Evolutionary conservation across 805 yeast genomes (phyloP), one percentile per base, ranked within the genome.

Genomic region (Candida namnaoensis): DNA sequence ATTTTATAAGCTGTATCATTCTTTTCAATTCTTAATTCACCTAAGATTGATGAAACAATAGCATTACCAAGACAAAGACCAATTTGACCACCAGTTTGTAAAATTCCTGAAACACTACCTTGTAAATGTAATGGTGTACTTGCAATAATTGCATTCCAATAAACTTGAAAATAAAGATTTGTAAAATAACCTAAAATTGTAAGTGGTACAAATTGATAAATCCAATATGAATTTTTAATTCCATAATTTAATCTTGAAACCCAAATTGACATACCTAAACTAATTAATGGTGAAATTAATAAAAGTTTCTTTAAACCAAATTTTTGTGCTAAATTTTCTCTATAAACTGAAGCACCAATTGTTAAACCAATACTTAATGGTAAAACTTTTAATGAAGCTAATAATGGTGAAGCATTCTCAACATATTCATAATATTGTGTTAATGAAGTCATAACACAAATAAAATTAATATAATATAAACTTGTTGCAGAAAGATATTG

Each of bases 71-170:
- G 30, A 37, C 62, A 49, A 24, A 52, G 42, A 1, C 64, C 65
- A 26, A 65, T 42, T 47, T 67, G 72, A 1, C 60, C 61, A 12
- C 52, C 43, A 1, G 71, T 64, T 43, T 58, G 64, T 32, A 57
- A 51, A 7, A 66, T 46, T 1, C 68, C 73, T 7, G 63, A 43
- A 3, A 67, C 66, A 27, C 63, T 60, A 14, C 70, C 72, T 40
- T 67, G 71, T 13, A 64, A 44, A 39, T 64, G 61, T 5, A 49
- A 37, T 0, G 74, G 72, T 8, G 71, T 59, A 19, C 56, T 38
- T 36, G 54, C 36, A 44, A 57, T 51, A 8, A 66, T 48, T 5
- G 61, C 54, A 30, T 54, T 61, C 34, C 60, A 41, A 39, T 59
- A 67, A 4, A 64, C 55, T 26, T 64, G 54, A 47, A 62, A 65